These are phyloP conservation scores for Russula lepida DNA, from an alignment of 768 basidiomycete genomes.

Conservation along the genomic window DNA sequence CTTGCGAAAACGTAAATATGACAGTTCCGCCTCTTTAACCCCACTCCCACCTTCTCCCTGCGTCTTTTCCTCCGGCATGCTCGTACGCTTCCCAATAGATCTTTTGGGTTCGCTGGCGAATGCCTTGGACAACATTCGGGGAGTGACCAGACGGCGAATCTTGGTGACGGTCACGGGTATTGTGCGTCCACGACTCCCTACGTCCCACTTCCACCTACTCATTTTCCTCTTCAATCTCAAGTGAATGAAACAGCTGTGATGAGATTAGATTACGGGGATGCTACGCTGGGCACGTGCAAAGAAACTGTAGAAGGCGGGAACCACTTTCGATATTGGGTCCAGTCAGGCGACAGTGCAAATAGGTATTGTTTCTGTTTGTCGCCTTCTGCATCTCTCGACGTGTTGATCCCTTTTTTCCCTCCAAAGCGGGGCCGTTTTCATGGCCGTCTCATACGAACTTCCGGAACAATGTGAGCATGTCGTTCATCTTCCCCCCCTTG, in stretches of 20 bases:
- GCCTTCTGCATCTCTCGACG: not conserved
- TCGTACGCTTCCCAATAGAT: constrained; percentile 32
- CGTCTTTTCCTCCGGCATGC: not conserved
- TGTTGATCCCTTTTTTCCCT: not conserved
- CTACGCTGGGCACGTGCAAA: constrained; percentile 71
- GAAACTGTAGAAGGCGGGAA: constrained; percentile 83
- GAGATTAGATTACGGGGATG: constrained; percentile 77
- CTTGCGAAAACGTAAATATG: not conserved
- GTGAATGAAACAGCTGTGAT: constrained; percentile 80
- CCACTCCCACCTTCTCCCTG: not conserved
- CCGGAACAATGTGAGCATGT: constrained; percentile 45
- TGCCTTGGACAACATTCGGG: constrained; percentile 80
- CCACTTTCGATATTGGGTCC: constrained; percentile 85
- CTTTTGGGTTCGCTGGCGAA: constrained; percentile 64
- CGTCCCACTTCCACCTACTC: not conserved
- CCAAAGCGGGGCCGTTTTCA: constrained; percentile 58
- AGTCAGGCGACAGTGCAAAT: constrained; percentile 55
- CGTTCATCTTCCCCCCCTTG: not conserved
- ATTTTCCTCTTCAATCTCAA: constrained; percentile 25
- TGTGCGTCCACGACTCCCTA: constrained; percentile 35
- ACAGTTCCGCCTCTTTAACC: not conserved
- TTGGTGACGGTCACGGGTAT: constrained; percentile 76
- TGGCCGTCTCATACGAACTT: constrained; percentile 68
- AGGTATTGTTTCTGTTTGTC: constrained; percentile 34
- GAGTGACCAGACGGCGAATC: constrained; percentile 56